A percentile compares a stretch with the other conserved stretches of the same genome.
Conservation (phyloP, 2,329 filamentous ascomycete species). For the Curvularia lunata region DNA sequence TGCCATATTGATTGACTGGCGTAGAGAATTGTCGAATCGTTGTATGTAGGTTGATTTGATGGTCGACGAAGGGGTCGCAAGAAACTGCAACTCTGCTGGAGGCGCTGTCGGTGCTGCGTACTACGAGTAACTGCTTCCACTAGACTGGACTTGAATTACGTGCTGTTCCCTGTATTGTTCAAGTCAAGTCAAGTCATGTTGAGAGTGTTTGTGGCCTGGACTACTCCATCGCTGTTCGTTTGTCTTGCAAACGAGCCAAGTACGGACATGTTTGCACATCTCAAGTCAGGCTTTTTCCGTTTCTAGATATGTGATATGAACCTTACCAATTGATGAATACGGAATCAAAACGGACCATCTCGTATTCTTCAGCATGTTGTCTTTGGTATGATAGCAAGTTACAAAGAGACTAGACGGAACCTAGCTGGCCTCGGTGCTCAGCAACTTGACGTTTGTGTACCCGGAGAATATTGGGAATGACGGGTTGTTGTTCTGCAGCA, state of each 20-base stretch:
- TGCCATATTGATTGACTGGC: not conserved
- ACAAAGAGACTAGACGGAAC: too few relatives aligned
- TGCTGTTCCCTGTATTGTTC: not conserved
- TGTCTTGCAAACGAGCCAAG: not conserved
- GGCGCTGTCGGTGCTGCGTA: not conserved
- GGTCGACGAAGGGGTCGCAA: not conserved
- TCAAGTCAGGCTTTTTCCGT: not conserved
- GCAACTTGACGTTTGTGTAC: not conserved
- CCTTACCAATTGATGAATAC: not conserved
- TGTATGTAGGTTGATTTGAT: not conserved
- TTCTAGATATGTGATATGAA: not conserved
- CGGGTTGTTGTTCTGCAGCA: too few relatives aligned
- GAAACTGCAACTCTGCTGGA: not conserved
- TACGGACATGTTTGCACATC: not conserved
- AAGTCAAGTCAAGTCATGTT: not conserved
- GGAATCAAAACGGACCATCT: not conserved
- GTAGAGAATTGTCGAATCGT: not conserved
- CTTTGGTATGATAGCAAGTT: not conserved
- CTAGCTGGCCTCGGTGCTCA: not conserved
- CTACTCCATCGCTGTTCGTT: constrained; percentile 4
- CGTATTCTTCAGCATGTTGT: not conserved
- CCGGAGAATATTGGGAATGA: not conserved
- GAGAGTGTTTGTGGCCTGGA: not conserved
- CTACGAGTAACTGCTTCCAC: not conserved
- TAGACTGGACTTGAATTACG: not conserved